phyloP scores from a whole-genome alignment of 2,329 filamentous ascomycete genomes.

The Aciculosporium take region DNA sequence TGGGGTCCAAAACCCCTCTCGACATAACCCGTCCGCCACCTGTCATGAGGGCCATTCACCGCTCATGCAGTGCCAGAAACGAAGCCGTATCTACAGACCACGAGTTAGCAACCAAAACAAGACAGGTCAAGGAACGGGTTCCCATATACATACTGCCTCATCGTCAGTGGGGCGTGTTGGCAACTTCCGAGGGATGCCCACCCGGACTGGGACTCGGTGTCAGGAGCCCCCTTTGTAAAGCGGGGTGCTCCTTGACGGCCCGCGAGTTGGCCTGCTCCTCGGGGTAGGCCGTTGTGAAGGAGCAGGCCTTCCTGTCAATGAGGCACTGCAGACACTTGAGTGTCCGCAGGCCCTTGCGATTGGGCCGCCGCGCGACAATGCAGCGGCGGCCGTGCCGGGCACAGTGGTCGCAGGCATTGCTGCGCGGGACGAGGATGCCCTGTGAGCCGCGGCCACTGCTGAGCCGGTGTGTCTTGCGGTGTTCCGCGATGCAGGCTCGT shows the following conservation, averaged over 20 bases:
- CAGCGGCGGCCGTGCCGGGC: not conserved
- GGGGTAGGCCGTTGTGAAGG: constrained; percentile 1
- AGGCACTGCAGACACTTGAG: constrained; percentile 1
- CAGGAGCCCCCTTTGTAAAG: not conserved
- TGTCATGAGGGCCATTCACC: no score
- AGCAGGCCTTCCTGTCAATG: not conserved
- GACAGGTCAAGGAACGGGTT: no score
- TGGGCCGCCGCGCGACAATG: constrained; percentile 3
- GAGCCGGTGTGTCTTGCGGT: not conserved
- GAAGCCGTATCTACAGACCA: no score
- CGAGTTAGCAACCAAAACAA: no score
- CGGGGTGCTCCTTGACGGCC: not conserved
- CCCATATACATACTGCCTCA: no score
- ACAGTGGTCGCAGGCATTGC: not conserved
- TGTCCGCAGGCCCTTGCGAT: not conserved
- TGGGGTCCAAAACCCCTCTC: no score
- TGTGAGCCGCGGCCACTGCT: not conserved
- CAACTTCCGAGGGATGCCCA: no score
- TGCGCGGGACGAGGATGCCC: not conserved
- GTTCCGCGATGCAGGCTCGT: not conserved
- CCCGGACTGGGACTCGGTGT: not conserved
- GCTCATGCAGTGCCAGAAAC: no score
- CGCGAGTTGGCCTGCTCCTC: not conserved
- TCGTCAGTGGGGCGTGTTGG: no score
- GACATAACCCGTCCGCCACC: no score